A percentile compares a stretch with the other conserved stretches of the same genome.
Conservation (phyloP, 805 yeast genomes). For the Metschnikowia bowlesiae region DNA sequence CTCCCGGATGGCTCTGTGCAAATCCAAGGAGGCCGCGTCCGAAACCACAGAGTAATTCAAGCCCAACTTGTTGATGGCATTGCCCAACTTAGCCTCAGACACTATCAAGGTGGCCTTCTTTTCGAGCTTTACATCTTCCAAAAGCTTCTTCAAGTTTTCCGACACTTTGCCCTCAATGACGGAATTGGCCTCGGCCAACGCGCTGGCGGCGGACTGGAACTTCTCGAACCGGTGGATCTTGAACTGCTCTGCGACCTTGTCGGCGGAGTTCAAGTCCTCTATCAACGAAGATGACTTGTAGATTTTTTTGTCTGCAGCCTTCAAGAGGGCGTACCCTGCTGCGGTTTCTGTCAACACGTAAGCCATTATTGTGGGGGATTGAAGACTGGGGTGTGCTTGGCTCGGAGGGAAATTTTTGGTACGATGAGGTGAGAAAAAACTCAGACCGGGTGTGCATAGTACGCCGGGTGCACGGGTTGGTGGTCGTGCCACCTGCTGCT, state of each 20-base stretch:
- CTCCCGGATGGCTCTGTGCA: constrained; percentile 93
- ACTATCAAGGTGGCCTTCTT: constrained; percentile 87
- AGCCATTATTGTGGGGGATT: constrained; percentile 48
- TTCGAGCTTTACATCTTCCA: constrained; percentile 71
- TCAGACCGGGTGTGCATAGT: constrained; percentile 5
- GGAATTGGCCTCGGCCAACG: constrained; percentile 91
- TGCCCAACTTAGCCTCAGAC: constrained; percentile 92
- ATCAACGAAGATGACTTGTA: constrained; percentile 75
- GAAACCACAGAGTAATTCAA: constrained; percentile 83
- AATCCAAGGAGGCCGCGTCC: constrained; percentile 91
- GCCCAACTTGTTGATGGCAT: constrained; percentile 92
- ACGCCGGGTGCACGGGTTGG: constrained; percentile 5
- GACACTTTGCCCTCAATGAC: constrained; percentile 93
- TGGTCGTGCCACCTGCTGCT: not conserved
- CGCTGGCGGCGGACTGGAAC: constrained; percentile 90
- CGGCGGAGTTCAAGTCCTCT: constrained; percentile 75
- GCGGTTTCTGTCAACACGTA: constrained; percentile 95
- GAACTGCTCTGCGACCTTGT: constrained; percentile 82
- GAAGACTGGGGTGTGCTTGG: constrained; percentile 6
- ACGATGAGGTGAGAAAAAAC: constrained; percentile 16
- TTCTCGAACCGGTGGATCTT: constrained; percentile 95
- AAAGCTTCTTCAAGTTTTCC: constrained; percentile 68
- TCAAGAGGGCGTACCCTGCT: constrained; percentile 96
- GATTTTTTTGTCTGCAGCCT: constrained; percentile 96
- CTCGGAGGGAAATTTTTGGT: constrained; percentile 10